Conservation (phyloP, 2,329 filamentous ascomycete species). For the Seiridium cupressi region DNA sequence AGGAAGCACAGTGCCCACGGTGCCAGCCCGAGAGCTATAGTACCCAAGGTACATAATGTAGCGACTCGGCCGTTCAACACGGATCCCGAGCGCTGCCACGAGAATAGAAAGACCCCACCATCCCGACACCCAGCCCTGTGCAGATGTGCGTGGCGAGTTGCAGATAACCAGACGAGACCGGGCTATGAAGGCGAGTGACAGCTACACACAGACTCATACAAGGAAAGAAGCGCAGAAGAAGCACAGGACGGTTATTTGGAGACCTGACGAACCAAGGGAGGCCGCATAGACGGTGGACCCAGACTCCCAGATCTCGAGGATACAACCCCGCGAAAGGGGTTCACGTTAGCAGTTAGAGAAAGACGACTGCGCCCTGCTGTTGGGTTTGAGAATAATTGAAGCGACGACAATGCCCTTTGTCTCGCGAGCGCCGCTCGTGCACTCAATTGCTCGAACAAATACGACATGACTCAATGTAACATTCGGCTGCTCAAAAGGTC, state of each 20-base stretch:
- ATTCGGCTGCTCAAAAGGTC: too few relatives aligned
- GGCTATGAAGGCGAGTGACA: neutral
- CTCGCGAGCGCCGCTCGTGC: too few relatives aligned
- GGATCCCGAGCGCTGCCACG: too few relatives aligned
- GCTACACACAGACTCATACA: neutral
- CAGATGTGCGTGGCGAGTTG: too few relatives aligned
- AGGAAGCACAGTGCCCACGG: too few relatives aligned
- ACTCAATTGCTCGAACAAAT: neutral
- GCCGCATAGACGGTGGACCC: neutral
- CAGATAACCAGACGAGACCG: too few relatives aligned
- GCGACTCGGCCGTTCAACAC: too few relatives aligned
- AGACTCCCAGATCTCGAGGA: neutral
- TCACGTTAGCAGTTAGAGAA: neutral
- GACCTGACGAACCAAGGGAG: neutral
- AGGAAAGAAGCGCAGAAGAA: neutral
- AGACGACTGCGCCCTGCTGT: neutral
- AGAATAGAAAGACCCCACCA: too few relatives aligned
- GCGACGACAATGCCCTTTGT: neutral
- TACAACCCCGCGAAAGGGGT: constrained; percentile 5
- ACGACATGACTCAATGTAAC: neutral
- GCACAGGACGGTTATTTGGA: neutral
- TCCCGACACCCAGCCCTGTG: too few relatives aligned
- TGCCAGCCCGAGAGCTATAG: too few relatives aligned
- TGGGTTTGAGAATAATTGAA: neutral
- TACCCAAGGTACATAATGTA: too few relatives aligned